Conservation (phyloP, 805 yeast species). For the Wickerhamiella occidentalis region DNA sequence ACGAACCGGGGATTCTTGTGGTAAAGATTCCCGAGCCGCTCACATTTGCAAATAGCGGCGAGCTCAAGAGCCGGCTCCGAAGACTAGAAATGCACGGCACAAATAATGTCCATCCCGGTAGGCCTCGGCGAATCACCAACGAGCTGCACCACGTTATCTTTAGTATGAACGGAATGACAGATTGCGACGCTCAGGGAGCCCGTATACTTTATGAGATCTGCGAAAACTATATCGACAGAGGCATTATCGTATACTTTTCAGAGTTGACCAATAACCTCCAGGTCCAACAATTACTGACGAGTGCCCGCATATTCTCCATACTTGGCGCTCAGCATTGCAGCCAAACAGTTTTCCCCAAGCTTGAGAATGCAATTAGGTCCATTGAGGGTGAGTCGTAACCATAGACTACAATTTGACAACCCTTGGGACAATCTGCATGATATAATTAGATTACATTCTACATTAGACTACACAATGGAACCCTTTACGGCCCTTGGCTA, state of each 20-base stretch:
- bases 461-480: slow-evolving; percentile 45
- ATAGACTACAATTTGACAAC: too few relatives aligned
- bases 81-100: slow-evolving; percentile 72
- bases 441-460: too few relatives aligned
- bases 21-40: slow-evolving; percentile 80
- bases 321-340: slow-evolving; percentile 27
- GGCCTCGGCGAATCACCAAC: slow-evolving; percentile 37
- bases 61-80: slow-evolving; percentile 50
- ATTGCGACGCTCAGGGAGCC: slow-evolving; percentile 68
- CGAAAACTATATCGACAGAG: slow-evolving; percentile 38
- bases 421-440: too few relatives aligned
- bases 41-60: slow-evolving; percentile 76
- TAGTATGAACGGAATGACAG: slow-evolving; percentile 73
- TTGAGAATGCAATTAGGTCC: slow-evolving; percentile 42
- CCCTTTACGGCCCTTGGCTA: slow-evolving; percentile 42
- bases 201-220: slow-evolving; percentile 58
- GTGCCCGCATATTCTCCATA: slow-evolving; percentile 43
- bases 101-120: slow-evolving; percentile 61
- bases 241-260: slow-evolving; percentile 47
- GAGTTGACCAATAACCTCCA: slow-evolving; percentile 40
- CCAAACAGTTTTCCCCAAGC: slow-evolving; percentile 34
- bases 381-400: slow-evolving; percentile 14
- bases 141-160: slow-evolving; percentile 50
- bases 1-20: slow-evolving; percentile 59
- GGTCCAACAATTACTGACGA: slow-evolving; percentile 39